Conservation (phyloP, 345 rosid genomes). For the Reutealis trisperma region DNA sequence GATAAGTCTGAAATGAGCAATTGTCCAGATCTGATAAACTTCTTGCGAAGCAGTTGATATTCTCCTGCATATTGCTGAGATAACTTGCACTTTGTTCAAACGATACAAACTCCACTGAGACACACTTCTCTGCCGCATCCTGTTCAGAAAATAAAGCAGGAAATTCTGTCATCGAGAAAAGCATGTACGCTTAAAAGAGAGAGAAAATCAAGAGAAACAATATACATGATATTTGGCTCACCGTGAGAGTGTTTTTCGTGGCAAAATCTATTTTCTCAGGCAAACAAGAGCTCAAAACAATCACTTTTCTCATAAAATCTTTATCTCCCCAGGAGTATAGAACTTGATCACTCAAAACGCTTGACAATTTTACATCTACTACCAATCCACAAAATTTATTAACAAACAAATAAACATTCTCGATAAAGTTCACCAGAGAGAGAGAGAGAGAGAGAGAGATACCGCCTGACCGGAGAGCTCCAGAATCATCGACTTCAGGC, state of each 20-base stretch:
- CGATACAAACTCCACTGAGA: slow-evolving; percentile 68
- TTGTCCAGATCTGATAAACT: slow-evolving; percentile 85
- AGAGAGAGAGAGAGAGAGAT: slow-evolving; percentile 14
- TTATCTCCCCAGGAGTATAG: slow-evolving; percentile 74
- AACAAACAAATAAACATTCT: neutral
- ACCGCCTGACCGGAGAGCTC: slow-evolving; percentile 47
- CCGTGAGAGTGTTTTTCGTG: slow-evolving; percentile 57
- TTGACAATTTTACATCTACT: slow-evolving; percentile 58
- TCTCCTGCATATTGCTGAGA: slow-evolving; percentile 51
- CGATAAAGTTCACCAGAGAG: neutral
- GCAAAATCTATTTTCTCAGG: slow-evolving; percentile 46
- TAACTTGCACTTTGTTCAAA: slow-evolving; percentile 57
- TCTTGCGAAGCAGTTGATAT: slow-evolving; percentile 44
- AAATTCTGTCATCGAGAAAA: neutral
- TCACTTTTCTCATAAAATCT: slow-evolving; percentile 66
- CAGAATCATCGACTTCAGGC: slow-evolving; percentile 59
- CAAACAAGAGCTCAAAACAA: slow-evolving; percentile 61
- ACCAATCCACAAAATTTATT: slow-evolving; percentile 12
- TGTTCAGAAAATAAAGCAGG: slow-evolving; percentile 21
- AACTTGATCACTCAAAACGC: slow-evolving; percentile 60
- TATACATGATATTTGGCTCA: slow-evolving; percentile 29
- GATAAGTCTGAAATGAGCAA: slow-evolving; percentile 62
- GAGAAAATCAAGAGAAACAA: neutral
- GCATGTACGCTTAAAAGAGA: slow-evolving; percentile 4
- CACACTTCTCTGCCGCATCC: slow-evolving; percentile 85